These are phyloP conservation scores for Hysterium pulicare DNA, from an alignment of 2,329 filamentous ascomycete species.

Conservation along the genomic window DNA sequence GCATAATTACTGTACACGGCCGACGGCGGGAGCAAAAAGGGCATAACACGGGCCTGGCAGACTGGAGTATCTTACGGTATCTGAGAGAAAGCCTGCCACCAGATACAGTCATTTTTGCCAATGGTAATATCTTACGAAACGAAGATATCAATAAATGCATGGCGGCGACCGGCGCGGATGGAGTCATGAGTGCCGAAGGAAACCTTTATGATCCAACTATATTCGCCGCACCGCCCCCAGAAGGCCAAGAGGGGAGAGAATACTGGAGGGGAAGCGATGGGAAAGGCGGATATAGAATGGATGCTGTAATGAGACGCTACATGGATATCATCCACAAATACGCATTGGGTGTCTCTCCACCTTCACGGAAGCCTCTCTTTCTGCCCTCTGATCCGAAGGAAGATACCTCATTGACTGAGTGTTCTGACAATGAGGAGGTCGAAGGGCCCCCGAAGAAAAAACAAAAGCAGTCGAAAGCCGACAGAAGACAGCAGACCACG, in stretches of 20 bases:
- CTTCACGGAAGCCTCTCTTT: slow-evolving; percentile 69
- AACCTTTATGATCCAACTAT: slow-evolving; percentile 90
- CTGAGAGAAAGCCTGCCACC: slow-evolving; percentile 76
- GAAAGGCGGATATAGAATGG: slow-evolving; percentile 80
- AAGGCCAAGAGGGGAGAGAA: slow-evolving; percentile 64
- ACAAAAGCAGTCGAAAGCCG: slow-evolving; percentile 38
- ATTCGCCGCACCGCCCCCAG: slow-evolving; percentile 66
- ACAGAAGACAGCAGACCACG: slow-evolving; percentile 47
- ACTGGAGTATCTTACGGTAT: slow-evolving; percentile 83
- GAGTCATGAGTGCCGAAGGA: slow-evolving; percentile 92
- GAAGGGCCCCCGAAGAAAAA: slow-evolving; percentile 32
- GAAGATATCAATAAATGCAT: slow-evolving; percentile 76
- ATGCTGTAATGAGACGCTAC: slow-evolving; percentile 83
- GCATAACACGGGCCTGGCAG: slow-evolving; percentile 86
- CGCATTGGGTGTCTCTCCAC: slow-evolving; percentile 64
- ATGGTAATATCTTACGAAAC: slow-evolving; percentile 85
- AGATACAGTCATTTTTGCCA: slow-evolving; percentile 93
- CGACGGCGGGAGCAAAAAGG: slow-evolving; percentile 89
- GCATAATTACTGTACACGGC: slow-evolving; percentile 90
- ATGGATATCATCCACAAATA: slow-evolving; percentile 84
- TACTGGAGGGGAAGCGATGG: slow-evolving; percentile 83
- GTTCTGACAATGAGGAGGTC: slow-evolving; percentile 29
- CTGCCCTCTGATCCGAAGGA: slow-evolving; percentile 53
- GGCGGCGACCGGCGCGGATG: slow-evolving; percentile 81
- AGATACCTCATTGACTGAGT: slow-evolving; percentile 31